Evolutionary conservation across 768 basidiomycete genomes (phyloP).

Genomic region (Leccinum truebloodii): DNA sequence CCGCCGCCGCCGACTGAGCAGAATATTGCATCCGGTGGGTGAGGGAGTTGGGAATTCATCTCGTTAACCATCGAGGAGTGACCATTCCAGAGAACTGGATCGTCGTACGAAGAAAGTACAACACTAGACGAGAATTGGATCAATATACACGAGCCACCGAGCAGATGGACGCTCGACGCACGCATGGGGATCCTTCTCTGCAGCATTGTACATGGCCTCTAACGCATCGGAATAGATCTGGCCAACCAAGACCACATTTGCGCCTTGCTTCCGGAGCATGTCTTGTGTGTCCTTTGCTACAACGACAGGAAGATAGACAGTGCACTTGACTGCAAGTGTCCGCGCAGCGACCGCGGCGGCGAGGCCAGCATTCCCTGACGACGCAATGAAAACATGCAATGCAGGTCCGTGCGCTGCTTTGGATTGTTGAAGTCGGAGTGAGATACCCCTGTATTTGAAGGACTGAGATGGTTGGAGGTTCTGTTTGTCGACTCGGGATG

Average conservation of each 20-base stretch:
- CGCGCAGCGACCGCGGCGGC: conserved; percentile 67
- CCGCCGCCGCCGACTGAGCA: conserved; percentile 81
- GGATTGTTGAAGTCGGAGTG: conserved; percentile 56
- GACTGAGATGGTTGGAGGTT: conserved; percentile 73
- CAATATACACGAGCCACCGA: not conserved
- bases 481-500: conserved; percentile 37
- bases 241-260: conserved; percentile 60
- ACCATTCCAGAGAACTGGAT: conserved; percentile 71
- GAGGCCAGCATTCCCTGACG: conserved; percentile 80
- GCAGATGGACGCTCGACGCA: conserved; percentile 36
- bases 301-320: conserved; percentile 64
- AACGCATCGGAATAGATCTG: conserved; percentile 59
- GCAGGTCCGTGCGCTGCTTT: conserved; percentile 49
- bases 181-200: conserved; percentile 49
- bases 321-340: conserved; percentile 56
- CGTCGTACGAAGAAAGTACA: conserved; percentile 71
- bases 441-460: conserved; percentile 77
- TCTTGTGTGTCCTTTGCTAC: conserved; percentile 49
- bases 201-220: conserved; percentile 47
- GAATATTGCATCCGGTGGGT: conserved; percentile 68
- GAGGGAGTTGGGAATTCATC: conserved; percentile 52
- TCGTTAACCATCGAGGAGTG: conserved; percentile 75
- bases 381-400: conserved; percentile 68
- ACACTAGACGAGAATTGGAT: conserved; percentile 41
- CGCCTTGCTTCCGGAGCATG: conserved; percentile 52